Percentiles rank a stretch among this genome's conserved stretches.
phyloP scores from a whole-genome alignment of 2,329 filamentous ascomycete species.

The Exserohilum rostratum region DNA sequence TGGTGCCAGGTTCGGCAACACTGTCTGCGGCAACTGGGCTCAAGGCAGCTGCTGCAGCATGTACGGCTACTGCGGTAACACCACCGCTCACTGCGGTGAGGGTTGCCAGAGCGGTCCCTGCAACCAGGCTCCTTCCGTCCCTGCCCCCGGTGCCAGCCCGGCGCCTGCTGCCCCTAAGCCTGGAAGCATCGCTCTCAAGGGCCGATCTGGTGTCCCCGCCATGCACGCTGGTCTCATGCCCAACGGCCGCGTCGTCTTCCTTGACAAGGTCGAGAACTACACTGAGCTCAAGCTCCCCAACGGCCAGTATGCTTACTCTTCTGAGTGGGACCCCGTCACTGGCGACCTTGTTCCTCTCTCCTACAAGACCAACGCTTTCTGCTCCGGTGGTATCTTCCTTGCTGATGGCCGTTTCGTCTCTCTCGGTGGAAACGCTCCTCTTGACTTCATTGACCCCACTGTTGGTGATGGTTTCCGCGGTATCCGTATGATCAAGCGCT shows the following conservation, averaged over 20 bases:
- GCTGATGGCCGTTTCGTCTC: conserved; percentile 62
- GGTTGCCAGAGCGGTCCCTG: conserved; percentile 63
- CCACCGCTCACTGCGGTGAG: conserved; percentile 60
- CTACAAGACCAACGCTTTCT: conserved; percentile 67
- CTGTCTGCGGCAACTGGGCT: conserved; percentile 60
- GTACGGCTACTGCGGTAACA: conserved; percentile 62
- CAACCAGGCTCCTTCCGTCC: conserved; percentile 45
- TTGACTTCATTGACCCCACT: conserved; percentile 62
- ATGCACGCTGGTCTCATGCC: conserved; percentile 67
- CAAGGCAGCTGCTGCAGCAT: conserved; percentile 62
- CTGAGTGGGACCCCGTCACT: conserved; percentile 62
- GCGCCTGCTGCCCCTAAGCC: conserved; percentile 55
- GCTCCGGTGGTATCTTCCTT: conserved; percentile 64
- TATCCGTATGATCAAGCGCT: conserved; percentile 61
- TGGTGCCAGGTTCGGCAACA: conserved; percentile 56
- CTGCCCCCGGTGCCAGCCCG: conserved; percentile 53
- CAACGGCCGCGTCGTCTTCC: conserved; percentile 64
- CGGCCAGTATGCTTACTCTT: conserved; percentile 64
- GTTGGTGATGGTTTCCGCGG: conserved; percentile 65
- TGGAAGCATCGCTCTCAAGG: conserved; percentile 57
- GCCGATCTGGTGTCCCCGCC: conserved; percentile 65
- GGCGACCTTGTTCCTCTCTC: conserved; percentile 55
- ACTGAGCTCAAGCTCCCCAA: conserved; percentile 61
- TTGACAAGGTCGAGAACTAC: conserved; percentile 69
- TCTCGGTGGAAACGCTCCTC: conserved; percentile 64